Evolutionary conservation across 176 grass and related monocot species (phyloP).

Genomic region (Thinopyrum elongatum): DNA sequence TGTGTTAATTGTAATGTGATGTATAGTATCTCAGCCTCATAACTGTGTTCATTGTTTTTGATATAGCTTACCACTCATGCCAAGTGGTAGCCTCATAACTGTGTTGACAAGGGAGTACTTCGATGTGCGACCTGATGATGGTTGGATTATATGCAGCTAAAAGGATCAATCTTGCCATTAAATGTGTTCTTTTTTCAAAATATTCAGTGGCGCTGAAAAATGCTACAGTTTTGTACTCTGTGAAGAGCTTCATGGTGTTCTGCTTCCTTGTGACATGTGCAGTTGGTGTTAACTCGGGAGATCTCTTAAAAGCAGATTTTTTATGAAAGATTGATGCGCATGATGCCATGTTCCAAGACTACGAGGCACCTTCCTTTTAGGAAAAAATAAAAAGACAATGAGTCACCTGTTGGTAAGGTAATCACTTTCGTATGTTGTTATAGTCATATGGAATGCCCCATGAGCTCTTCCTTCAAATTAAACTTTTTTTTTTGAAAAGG

Average conservation of each 20-base stretch:
- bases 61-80: no score
- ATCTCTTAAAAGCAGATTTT: constrained; percentile 85
- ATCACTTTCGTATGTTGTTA: neutral
- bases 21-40: constrained; percentile 87
- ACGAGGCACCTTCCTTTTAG: constrained; percentile 60
- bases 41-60: no score
- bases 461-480: neutral
- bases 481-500: no score
- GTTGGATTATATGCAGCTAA: constrained; percentile 84
- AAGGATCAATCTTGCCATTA: constrained; percentile 34
- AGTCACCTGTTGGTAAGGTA: no score
- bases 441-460: neutral
- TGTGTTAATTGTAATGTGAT: constrained; percentile 29
- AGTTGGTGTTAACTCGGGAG: constrained; percentile 86
- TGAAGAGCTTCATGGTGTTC: constrained; percentile 76
- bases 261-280: constrained; percentile 72
- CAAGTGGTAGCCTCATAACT: constrained; percentile 88
- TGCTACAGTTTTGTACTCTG: constrained; percentile 78
- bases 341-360: constrained; percentile 85
- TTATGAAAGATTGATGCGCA: constrained; percentile 78
- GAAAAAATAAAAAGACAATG: no score
- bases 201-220: constrained; percentile 66
- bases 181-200: neutral
- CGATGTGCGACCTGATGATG: constrained; percentile 84
- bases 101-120: constrained; percentile 94